Conservation (phyloP, 2,329 filamentous ascomycete species). For the Fusarium newnesense region DNA sequence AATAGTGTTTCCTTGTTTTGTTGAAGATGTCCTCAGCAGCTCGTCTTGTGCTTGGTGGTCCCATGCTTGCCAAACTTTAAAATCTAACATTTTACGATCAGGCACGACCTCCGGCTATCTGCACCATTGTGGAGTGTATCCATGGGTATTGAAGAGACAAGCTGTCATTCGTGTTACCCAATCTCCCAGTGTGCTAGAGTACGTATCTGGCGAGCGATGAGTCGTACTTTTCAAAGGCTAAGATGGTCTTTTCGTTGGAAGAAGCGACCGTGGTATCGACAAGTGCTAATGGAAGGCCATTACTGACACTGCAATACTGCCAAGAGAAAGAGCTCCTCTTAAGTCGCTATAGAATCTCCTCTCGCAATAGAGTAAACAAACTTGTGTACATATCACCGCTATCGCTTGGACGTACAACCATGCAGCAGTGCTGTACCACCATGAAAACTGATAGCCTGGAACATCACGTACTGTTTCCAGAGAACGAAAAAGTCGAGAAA, state of each 20-base stretch:
- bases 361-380: neutral
- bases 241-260: neutral
- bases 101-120: neutral
- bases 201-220: neutral
- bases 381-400: no score
- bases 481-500: no score
- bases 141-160: neutral
- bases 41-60: no score
- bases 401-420: neutral
- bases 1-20: neutral
- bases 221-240: accelerated
- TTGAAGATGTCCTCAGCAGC: neutral
- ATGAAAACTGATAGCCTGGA: neutral
- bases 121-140: neutral
- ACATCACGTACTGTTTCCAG: neutral
- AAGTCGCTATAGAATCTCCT: neutral
- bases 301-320: neutral
- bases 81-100: neutral
- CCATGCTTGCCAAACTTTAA: no score
- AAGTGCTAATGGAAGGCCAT: neutral
- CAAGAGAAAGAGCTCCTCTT: neutral
- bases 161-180: neutral
- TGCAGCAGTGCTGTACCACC: neutral
- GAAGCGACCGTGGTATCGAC: neutral
- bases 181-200: neutral